Conservation (phyloP, 176 grass and related monocot species). For the Alopecurus myosuroides region DNA sequence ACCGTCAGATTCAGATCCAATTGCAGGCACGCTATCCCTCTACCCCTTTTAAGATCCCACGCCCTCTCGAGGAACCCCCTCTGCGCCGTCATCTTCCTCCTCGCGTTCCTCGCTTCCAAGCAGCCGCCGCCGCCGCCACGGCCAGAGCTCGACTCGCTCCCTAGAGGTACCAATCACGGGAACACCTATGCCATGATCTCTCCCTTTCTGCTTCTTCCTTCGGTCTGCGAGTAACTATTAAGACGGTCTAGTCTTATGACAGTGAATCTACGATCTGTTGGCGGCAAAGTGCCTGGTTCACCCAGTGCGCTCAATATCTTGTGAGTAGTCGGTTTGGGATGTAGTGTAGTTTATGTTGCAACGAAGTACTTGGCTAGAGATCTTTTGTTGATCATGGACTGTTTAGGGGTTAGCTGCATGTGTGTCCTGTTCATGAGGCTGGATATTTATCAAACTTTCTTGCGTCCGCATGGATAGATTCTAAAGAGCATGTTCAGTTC, state of each 20-base stretch:
- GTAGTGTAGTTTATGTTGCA: neutral
- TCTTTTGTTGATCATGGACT: neutral
- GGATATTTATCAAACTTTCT: neutral
- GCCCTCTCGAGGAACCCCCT: neutral
- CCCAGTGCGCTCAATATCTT: too few relatives aligned
- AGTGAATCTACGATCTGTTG: neutral
- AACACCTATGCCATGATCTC: neutral
- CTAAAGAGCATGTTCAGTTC: neutral
- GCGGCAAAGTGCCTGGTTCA: neutral
- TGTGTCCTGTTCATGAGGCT: neutral
- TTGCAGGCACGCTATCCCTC: neutral
- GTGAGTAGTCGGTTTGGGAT: too few relatives aligned
- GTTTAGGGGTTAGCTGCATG: neutral
- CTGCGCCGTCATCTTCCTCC: conserved; percentile 14
- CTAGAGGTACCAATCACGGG: neutral
- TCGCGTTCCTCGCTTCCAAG: neutral
- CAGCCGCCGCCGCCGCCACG: neutral
- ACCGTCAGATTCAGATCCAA: conserved; percentile 21
- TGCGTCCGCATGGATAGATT: neutral
- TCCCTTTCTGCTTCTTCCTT: too few relatives aligned
- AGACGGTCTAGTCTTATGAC: neutral
- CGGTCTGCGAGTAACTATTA: neutral
- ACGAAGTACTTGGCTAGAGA: neutral
- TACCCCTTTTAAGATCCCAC: neutral
- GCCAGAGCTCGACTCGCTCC: conserved; percentile 1